phyloP scores from a whole-genome alignment of 768 basidiomycete species.

The Dioszegia aurantiaca region DNA sequence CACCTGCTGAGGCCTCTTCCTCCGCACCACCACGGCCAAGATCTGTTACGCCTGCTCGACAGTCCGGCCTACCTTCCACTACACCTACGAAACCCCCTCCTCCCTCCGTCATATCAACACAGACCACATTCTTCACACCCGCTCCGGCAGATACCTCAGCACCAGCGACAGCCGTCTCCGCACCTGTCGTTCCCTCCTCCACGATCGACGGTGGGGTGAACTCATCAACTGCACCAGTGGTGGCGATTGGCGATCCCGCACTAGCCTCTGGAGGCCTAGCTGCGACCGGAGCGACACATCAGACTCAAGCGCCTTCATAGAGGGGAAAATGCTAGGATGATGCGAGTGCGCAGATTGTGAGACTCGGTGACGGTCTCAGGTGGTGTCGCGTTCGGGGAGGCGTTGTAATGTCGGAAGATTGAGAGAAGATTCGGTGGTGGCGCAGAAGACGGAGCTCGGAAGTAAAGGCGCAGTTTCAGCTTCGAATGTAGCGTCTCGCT shows the following conservation, averaged over 20 bases:
- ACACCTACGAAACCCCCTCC: background rate
- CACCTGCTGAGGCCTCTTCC: background rate
- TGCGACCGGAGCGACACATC: background rate
- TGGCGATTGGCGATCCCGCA: slow-evolving; percentile 4
- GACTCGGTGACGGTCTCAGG: background rate
- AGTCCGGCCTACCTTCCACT: background rate
- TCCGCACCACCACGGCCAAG: background rate
- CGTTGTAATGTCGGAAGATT: too few species aligned
- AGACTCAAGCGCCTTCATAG: slow-evolving; percentile 6
- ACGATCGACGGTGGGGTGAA: background rate
- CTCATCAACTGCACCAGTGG: slow-evolving; percentile 4
- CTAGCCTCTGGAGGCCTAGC: slow-evolving; percentile 4
- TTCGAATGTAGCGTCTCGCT: background rate
- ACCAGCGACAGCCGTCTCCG: background rate
- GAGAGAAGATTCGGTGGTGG: background rate
- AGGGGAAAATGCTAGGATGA: too few species aligned
- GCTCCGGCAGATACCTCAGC: background rate
- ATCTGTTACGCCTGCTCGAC: background rate
- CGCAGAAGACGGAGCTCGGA: background rate
- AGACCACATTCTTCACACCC: background rate
- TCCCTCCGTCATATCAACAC: background rate
- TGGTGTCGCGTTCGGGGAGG: too few species aligned
- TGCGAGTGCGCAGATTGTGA: too few species aligned
- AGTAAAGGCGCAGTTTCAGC: background rate
- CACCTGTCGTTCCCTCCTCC: background rate